These are phyloP conservation scores for Geranium brycei DNA, from an alignment of 345 rosid species.

Conservation along the genomic window DNA sequence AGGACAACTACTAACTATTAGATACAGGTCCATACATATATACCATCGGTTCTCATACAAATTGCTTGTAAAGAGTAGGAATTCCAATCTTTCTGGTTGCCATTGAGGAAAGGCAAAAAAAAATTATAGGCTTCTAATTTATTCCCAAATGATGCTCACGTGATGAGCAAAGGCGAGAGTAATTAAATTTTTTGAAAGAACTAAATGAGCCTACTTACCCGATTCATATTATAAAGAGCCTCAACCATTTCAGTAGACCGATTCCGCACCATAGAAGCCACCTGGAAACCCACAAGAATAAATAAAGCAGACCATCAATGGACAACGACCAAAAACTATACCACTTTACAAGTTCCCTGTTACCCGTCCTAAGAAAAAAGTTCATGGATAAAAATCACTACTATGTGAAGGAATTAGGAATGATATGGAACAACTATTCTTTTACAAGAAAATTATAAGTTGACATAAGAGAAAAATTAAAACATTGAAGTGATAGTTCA, in stretches of 20 bases:
- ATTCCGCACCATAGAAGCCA: constrained; percentile 49
- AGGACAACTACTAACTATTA: no score
- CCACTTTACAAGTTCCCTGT: no score
- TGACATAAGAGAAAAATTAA: no score
- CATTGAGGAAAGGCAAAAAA: no score
- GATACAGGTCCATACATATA: no score
- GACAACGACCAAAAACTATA: no score
- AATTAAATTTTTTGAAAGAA: no score
- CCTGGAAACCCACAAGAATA: constrained; percentile 26
- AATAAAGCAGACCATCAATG: not conserved
- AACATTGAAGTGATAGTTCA: no score
- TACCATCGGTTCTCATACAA: no score
- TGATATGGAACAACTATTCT: not conserved
- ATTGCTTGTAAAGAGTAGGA: not conserved
- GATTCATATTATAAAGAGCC: constrained; percentile 75
- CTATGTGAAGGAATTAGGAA: not conserved
- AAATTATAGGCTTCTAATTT: not conserved
- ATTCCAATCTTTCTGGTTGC: not conserved
- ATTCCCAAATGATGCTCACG: not conserved
- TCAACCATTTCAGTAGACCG: constrained; percentile 85
- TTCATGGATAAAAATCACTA: no score
- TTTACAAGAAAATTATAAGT: not conserved
- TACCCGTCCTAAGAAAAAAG: no score
- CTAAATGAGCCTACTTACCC: constrained; percentile 24
- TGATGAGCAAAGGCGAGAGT: not conserved